Evolutionary conservation across 1,284 basidiomycete genomes (phyloP).

Genomic region (Ceratobasidium sp.): DNA sequence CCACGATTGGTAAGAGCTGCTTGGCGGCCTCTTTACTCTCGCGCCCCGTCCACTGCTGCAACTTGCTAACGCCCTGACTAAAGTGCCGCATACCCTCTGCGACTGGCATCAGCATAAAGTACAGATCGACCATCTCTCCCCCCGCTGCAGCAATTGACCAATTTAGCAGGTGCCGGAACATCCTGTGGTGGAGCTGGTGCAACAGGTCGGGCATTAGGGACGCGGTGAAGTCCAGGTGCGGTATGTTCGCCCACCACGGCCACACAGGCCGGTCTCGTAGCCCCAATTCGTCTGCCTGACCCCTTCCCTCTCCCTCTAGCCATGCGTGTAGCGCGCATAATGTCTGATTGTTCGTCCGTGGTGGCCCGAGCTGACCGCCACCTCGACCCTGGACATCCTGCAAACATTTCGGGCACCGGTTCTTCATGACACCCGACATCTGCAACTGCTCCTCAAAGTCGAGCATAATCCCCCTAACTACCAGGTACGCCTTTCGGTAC

Average conservation of each 20-base stretch:
- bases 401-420: conserved; percentile 10
- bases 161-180: too few species aligned
- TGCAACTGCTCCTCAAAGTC: conserved; percentile 14
- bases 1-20: conserved; percentile 2
- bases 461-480: not conserved
- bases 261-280: not conserved
- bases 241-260: too few species aligned
- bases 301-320: not conserved
- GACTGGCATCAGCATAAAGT: conserved; percentile 3
- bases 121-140: not conserved
- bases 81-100: conserved; percentile 15
- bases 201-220: too few species aligned
- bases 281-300: not conserved
- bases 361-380: not conserved
- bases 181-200: too few species aligned
- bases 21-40: too few species aligned
- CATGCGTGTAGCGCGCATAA: not conserved
- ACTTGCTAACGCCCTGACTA: not conserved
- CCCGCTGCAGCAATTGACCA: too few species aligned
- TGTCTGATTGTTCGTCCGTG: not conserved
- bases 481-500: not conserved
- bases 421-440: not conserved
- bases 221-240: too few species aligned
- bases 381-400: not conserved
- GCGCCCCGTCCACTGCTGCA: conserved; percentile 5